phyloP scores from a whole-genome alignment of 768 basidiomycete genomes.

The Phylloporus sp. region DNA sequence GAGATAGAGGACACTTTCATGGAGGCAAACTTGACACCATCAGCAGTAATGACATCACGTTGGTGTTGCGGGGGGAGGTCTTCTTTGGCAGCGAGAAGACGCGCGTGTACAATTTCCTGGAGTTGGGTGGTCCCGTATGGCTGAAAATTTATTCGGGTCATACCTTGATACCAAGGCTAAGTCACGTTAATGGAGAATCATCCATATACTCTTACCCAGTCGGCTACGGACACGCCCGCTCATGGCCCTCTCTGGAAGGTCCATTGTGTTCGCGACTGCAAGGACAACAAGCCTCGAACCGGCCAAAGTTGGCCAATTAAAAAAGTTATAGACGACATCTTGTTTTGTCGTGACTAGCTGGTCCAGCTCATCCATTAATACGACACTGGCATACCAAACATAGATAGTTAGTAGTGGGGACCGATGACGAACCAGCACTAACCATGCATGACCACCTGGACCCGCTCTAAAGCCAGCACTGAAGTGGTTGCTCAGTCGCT shows the following conservation, averaged over 20 bases:
- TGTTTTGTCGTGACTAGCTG: constrained; percentile 95
- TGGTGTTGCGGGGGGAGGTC: constrained; percentile 42
- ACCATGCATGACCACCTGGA: constrained; percentile 88
- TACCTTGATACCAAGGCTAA: constrained; percentile 45
- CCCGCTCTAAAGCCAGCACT: constrained; percentile 56
- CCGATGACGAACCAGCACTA: constrained; percentile 23
- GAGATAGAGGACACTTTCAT: constrained; percentile 76
- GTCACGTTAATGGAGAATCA: not conserved
- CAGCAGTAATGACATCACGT: constrained; percentile 51
- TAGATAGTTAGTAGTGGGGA: not conserved
- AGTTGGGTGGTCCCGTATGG: constrained; percentile 80
- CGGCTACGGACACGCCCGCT: constrained; percentile 88
- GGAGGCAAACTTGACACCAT: constrained; percentile 82
- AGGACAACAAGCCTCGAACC: constrained; percentile 90
- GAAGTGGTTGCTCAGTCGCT: constrained; percentile 74
- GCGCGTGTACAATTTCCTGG: constrained; percentile 79
- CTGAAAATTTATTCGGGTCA: constrained; percentile 88
- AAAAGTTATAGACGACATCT: constrained; percentile 98
- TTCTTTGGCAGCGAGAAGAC: constrained; percentile 58
- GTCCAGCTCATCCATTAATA: constrained; percentile 98
- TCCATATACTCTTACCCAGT: constrained; percentile 51
- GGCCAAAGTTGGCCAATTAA: constrained; percentile 95
- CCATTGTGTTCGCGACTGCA: constrained; percentile 98
- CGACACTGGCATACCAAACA: constrained; percentile 54
- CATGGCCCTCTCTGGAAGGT: constrained; percentile 92